Evolutionary conservation across 2,329 filamentous ascomycete genomes (phyloP), one percentile per base, ranked within the genome.

Genomic region (Chrysosporium queenslandicum): DNA sequence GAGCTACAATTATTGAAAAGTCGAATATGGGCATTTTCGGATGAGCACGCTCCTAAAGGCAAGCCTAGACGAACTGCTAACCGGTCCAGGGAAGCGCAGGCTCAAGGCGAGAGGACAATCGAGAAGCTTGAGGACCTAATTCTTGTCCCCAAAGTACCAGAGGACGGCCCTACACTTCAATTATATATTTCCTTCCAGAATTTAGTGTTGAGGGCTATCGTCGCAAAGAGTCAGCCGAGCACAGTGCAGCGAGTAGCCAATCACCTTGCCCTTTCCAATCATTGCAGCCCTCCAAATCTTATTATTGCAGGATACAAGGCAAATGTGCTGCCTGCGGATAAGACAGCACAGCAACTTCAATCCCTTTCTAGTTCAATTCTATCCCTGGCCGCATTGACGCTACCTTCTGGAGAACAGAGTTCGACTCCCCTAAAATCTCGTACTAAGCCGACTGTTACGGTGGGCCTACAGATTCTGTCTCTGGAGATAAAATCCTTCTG

Each of bases 281-380:
- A 58, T 20, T 66, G 66, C 51, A 71, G 69, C 47, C 71, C 71
- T 23, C 65, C 64, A 3, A 66, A 64, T 40, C 56, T 73, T 2
- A 71, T 73, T 36, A 30, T 66, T 46, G 59, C 60, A 18, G 71
- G 70, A 2, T 49, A 68, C 12, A 62, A 71, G n/a, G 57, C 61
- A 2, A 64, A 66, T 4, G 58, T 54, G n/a, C 50, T 73, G 4
- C 53, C 62, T 2, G 61, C 60, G 23, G 69, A 71, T 34, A 71
- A 71, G 53, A 68, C 68, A 23, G 69, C 69, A 11, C 57, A 68
- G 18, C 71, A 75, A 53, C 60, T 75, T n/a, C 69, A 73, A 52
- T 58, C 69, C 1, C 60, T 74, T 4, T 70, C 73, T 1, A 71
- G 70, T 52, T 66, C 61, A 2, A 54, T 74, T 4, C 43, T 68